Evolutionary conservation across 75 land plant genomes (phyloP), one percentile per base, ranked within the genome.

Genomic region (Picea glauca): DNA sequence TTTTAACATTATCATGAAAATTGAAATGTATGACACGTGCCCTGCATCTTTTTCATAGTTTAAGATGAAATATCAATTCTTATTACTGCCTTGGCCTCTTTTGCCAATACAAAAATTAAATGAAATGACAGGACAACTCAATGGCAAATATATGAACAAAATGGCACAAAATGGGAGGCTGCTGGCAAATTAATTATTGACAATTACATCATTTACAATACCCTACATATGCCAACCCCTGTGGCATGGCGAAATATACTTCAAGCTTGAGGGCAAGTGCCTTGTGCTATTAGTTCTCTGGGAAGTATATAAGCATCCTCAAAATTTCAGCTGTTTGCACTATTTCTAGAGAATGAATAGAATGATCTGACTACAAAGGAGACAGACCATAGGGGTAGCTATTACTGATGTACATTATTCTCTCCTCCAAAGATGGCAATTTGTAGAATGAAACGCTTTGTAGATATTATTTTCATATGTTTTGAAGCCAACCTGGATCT

Each of bases 201-300:
- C 56, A 50, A 50, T 66, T 38, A 66, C 70, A 66, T 66, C 70
- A 66, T 66, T 66, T 66, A 66, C 70, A 66, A 66, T 66, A 38
- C 56, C 40, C 38, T 66, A 13, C 38, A 66, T 33, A 66, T 35
- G 38, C 20, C 70, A 33, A 66, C 40, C 35, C 15, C 4, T 66
- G n/a, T 66, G 15, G 7, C 17, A 20, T 35, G 70, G 70, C 20
- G 30, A 66, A 66, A 66, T 66, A 66, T 18, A 38, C 40, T 38
- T 66, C 18, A 5, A 17, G 70, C 8, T 13, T 66, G 70, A 66
- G 20, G 2, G 40, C 70, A 66, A 11, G 43, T 17, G 6, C 43
- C 40, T 33, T 66, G 9, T 61, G 15, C n/a, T 35, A 23, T n/a
- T 26, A 35, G 18, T 35, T 35, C 35, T 66, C n/a, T 35, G 40